These are phyloP conservation scores for Rubia yunnanensis DNA, from an alignment of 257 asterid species.

Conservation along the genomic window DNA sequence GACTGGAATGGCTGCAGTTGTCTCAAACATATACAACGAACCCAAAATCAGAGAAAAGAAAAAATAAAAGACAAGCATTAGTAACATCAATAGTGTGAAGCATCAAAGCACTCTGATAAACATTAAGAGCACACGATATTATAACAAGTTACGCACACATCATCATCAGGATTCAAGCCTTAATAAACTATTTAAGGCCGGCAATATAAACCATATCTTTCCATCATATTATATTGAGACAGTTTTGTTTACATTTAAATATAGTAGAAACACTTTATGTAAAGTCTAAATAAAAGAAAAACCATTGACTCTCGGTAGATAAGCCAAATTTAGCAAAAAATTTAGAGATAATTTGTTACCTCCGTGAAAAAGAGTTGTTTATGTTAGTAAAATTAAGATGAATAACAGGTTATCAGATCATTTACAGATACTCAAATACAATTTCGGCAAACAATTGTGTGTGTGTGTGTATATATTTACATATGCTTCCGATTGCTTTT, in stretches of 20 bases:
- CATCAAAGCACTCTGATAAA: background rate
- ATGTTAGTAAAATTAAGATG: background rate
- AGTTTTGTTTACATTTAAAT: background rate
- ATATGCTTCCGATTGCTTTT: background rate
- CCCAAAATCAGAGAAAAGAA: background rate
- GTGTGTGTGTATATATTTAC: background rate
- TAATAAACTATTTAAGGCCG: background rate
- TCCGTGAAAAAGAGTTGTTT: background rate
- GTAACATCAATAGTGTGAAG: background rate
- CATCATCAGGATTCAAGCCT: background rate
- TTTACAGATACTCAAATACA: background rate
- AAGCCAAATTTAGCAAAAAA: background rate
- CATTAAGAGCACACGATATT: background rate
- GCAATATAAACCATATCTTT: too few species aligned
- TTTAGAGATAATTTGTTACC: background rate
- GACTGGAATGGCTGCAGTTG: constrained; percentile 83
- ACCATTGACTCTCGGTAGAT: background rate
- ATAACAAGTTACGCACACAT: background rate
- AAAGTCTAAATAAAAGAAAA: background rate
- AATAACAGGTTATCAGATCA: background rate
- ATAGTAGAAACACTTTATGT: background rate
- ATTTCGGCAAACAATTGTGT: background rate
- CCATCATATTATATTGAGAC: background rate
- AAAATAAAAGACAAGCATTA: constrained; percentile 19
- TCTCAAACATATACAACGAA: constrained; percentile 21